phyloP scores from a whole-genome alignment of 225 moss, liverwort and hornwort genomes.

The Polytrichum formosum region DNA sequence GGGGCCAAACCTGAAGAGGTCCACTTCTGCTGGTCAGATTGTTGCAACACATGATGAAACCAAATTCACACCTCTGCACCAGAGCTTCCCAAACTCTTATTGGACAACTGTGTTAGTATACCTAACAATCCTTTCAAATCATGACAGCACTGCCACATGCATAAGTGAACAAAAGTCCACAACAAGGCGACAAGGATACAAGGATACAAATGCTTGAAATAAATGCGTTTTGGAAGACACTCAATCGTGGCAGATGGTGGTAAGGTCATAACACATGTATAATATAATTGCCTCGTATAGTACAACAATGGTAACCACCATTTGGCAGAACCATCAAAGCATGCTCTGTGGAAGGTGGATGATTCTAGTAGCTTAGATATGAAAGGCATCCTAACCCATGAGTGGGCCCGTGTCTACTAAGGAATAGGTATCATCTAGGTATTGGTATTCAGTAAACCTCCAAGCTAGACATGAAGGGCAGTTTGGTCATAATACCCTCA shows the following conservation, averaged over 20 bases:
- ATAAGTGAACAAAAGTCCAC: no score
- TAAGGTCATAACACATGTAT: not conserved
- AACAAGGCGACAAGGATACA: no score
- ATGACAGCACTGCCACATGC: no score
- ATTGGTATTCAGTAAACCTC: conserved; percentile 44
- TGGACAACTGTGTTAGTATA: no score
- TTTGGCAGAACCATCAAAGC: not conserved
- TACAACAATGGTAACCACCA: not conserved
- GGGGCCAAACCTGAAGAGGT: conserved; percentile 21
- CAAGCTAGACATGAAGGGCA: conserved; percentile 53
- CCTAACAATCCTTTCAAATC: no score
- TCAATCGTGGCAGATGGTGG: no score
- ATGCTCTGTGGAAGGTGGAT: conserved; percentile 5
- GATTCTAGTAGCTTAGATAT: not conserved
- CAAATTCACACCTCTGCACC: no score
- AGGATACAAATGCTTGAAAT: no score
- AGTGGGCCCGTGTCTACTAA: conserved; percentile 5
- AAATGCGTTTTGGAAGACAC: no score
- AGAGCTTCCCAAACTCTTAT: not conserved
- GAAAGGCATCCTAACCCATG: conserved; percentile 14
- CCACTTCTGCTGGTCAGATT: conserved; percentile 8
- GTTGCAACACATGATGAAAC: no score
- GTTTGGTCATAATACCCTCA: conserved; percentile 29
- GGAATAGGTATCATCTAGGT: not conserved
- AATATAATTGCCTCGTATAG: not conserved